Evolutionary conservation across 352 stramenopile species (phyloP), one percentile per base, ranked within the genome.

Genomic region (Globisporangium polare): DNA sequence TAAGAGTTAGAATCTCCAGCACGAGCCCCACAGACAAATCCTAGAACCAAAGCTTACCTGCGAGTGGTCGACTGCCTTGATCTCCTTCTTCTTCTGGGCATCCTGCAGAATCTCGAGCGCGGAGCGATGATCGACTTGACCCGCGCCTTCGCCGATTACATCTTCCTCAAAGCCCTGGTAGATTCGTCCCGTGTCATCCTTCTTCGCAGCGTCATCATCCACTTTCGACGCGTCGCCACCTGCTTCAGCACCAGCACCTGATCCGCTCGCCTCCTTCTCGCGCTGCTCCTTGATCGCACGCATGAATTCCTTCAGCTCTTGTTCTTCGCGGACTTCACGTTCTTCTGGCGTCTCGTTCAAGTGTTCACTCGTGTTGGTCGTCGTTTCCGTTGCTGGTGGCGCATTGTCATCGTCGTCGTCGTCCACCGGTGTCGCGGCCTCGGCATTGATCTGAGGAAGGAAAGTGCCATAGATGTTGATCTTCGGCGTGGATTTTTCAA

Each of bases 41-140:
- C 41, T 31, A 17, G 4, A 18, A 55, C 7, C 20, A n/a, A 49
- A 17, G 5, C 13, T 24, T 69, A 77, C 72, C 60, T 89, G 83
- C 5, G 76, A 82, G 71, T 99, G 98, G 73, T 99, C 97, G 7
- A 99, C 95, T 0, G 94, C 75, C 66, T 98, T 95, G 37, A 98
- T 93, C 53, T 98, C 89, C 60, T 97, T 97, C 63, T 95, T 96
- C 67, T 94, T 95, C 53, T 96, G 90, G 31, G 84, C 78, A 54
- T 97, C 88, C 65, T 96, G 87, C 29, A 97, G 66, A 74, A 97
- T 94, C 53, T 97, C 90, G 10, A 97, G 68, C 24, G 90, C 90
- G 5, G 89, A 96, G 9, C 86, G 74, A 5, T 92, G 77, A 13
- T 94, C 87, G 6, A 91, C 72, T 29, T 90, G 63, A 22, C 77